phyloP scores from a whole-genome alignment of 2,329 filamentous ascomycete genomes.

The Aspergillus tubingensis region DNA sequence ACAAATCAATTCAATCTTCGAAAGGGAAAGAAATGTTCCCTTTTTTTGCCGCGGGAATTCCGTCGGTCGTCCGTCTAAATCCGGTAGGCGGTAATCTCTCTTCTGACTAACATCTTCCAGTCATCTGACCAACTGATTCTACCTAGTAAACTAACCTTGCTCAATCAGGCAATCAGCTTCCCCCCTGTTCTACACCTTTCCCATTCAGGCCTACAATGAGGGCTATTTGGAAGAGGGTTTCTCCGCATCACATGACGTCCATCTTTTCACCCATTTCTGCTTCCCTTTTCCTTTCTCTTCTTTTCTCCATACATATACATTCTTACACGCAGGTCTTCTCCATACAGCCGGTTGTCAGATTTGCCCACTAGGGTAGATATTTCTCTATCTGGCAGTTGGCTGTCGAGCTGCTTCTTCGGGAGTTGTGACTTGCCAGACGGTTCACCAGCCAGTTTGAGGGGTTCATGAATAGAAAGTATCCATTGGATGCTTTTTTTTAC shows the following conservation, averaged over 20 bases:
- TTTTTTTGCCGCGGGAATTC: not conserved
- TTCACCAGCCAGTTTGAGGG: constrained; percentile 51
- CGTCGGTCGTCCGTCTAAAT: not conserved
- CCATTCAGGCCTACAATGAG: not conserved
- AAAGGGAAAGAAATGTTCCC: not conserved
- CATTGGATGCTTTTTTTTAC: constrained; percentile 8
- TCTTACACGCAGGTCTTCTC: constrained; percentile 32
- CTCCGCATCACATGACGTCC: constrained; percentile 13
- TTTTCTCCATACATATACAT: constrained; percentile 17
- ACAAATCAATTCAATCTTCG: not conserved
- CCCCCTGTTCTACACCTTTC: not conserved
- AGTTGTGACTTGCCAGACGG: constrained; percentile 42
- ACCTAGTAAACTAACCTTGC: not conserved
- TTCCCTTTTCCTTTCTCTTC: constrained; percentile 20
- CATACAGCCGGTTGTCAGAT: constrained; percentile 31
- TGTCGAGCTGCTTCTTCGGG: constrained; percentile 24
- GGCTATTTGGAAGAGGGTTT: not conserved
- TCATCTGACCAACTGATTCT: not conserved
- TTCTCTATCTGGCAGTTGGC: constrained; percentile 27
- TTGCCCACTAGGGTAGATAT: not conserved
- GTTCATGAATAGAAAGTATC: constrained; percentile 37
- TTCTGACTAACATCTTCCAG: not conserved
- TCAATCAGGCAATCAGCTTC: not conserved
- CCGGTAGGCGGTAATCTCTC: constrained; percentile 16
- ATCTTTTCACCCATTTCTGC: not conserved